phyloP scores from a whole-genome alignment of 2,329 filamentous ascomycete genomes.

The Chrysoporthe puriensis region DNA sequence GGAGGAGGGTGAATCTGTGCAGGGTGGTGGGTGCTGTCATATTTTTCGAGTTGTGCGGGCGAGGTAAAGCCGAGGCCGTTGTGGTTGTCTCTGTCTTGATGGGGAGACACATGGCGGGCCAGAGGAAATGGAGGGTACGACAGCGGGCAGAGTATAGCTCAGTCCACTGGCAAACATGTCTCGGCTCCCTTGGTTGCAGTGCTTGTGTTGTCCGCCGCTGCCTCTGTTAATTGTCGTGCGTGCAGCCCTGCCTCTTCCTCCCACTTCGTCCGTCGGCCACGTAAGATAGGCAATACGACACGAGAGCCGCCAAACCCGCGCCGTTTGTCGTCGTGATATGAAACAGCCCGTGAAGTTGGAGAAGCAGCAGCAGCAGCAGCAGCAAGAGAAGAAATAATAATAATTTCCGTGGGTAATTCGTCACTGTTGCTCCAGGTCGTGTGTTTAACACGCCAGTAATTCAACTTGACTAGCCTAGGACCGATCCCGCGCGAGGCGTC shows the following conservation, averaged over 20 bases:
- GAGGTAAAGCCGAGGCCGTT: neutral
- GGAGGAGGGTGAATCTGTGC: conserved; percentile 40
- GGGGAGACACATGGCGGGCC: neutral
- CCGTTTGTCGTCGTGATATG: conserved; percentile 15
- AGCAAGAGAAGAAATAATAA: neutral
- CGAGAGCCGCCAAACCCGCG: conserved; percentile 17
- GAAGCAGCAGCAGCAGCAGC: neutral
- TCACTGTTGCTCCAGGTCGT: neutral
- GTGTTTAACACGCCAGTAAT: neutral
- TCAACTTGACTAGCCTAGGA: conserved; percentile 4
- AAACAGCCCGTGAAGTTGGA: neutral
- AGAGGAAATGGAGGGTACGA: neutral
- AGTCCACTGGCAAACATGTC: neutral
- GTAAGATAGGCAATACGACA: conserved; percentile 4
- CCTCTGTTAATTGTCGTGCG: neutral
- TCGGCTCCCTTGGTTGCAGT: neutral
- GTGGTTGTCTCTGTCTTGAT: neutral
- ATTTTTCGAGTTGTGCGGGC: neutral
- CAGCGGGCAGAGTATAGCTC: neutral
- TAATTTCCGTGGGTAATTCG: neutral
- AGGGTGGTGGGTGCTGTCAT: conserved; percentile 31
- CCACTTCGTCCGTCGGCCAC: conserved; percentile 9
- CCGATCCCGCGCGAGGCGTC: neutral
- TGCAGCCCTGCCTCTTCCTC: conserved; percentile 1
- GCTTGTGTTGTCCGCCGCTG: neutral